Percentiles rank a stretch among this genome's conserved stretches.
Conservation (phyloP, 2,329 filamentous ascomycete genomes). For the Acephala macrosclerotiorum region DNA sequence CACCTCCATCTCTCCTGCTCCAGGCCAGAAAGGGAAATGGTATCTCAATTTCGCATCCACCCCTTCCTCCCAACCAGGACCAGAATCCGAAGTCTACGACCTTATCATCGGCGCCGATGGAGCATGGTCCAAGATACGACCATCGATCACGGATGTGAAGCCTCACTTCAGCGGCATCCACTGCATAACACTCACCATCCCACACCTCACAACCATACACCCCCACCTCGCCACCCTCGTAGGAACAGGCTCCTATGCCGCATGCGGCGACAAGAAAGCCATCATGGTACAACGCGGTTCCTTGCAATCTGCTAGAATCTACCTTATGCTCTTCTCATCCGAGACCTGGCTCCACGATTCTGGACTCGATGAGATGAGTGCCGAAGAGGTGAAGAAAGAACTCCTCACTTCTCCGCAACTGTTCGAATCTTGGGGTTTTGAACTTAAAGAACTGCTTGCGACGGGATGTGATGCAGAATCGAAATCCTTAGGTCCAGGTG, state of each 20-base stretch:
- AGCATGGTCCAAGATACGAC: slow-evolving; percentile 49
- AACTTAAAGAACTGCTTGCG: slow-evolving; percentile 19
- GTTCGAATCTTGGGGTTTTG: slow-evolving; percentile 19
- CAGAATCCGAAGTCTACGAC: slow-evolving; percentile 40
- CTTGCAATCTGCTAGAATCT: slow-evolving; percentile 26
- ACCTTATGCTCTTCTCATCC: slow-evolving; percentile 23
- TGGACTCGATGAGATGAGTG: slow-evolving; percentile 3
- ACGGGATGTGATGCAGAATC: not conserved
- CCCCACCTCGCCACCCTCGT: slow-evolving; percentile 23
- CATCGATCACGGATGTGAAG: slow-evolving; percentile 16
- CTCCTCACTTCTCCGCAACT: slow-evolving; percentile 12
- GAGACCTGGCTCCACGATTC: slow-evolving; percentile 5
- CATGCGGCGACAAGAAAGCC: slow-evolving; percentile 13
- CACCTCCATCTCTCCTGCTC: slow-evolving; percentile 2
- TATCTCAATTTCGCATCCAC: not conserved
- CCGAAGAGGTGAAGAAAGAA: slow-evolving; percentile 15
- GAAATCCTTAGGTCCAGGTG: too few species aligned
- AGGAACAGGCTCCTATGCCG: slow-evolving; percentile 27
- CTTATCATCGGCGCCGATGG: slow-evolving; percentile 53
- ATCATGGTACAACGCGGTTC: slow-evolving; percentile 28
- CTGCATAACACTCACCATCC: slow-evolving; percentile 33
- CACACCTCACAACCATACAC: slow-evolving; percentile 13
- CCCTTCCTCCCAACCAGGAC: not conserved
- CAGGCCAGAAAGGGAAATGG: not conserved
- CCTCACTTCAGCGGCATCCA: slow-evolving; percentile 21